A percentile compares a stretch with the other conserved stretches of the same genome.
Evolutionary conservation across 345 rosid species (phyloP).

Genomic region (Durio zibethinus): DNA sequence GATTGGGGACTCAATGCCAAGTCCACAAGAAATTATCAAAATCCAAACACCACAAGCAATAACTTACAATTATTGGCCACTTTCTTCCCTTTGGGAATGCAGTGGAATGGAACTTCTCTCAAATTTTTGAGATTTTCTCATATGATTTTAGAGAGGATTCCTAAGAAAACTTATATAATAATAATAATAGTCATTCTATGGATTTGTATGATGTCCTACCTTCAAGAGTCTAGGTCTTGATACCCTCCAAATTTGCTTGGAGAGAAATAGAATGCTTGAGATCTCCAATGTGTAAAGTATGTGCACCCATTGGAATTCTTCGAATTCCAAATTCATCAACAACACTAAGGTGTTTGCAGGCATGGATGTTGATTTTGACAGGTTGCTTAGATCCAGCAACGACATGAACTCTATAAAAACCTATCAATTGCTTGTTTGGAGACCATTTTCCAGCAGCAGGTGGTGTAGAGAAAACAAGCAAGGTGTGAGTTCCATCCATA

Average conservation of each 20-base stretch:
- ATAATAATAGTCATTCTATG: background rate
- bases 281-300: constrained; percentile 66
- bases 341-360: constrained; percentile 74
- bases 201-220: background rate
- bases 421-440: constrained; percentile 52
- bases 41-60: background rate
- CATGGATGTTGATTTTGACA: constrained; percentile 50
- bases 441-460: constrained; percentile 49
- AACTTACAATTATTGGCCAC: background rate
- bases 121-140: background rate
- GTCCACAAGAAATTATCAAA: background rate
- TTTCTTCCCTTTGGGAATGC: constrained; percentile 11
- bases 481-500: constrained; percentile 70
- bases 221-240: constrained; percentile 18
- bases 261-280: constrained; percentile 75
- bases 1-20: background rate
- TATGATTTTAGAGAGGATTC: background rate
- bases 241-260: constrained; percentile 42
- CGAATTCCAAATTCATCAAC: constrained; percentile 72
- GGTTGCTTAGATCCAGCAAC: constrained; percentile 47
- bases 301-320: constrained; percentile 88
- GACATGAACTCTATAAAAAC: constrained; percentile 66
- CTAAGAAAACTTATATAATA: background rate
- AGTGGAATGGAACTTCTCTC: constrained; percentile 2
- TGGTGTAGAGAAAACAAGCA: constrained; percentile 61